A percentile compares a stretch with the other conserved stretches of the same genome.
Evolutionary conservation across 345 rosid species (phyloP).

Genomic region (Erucastrum elatum): DNA sequence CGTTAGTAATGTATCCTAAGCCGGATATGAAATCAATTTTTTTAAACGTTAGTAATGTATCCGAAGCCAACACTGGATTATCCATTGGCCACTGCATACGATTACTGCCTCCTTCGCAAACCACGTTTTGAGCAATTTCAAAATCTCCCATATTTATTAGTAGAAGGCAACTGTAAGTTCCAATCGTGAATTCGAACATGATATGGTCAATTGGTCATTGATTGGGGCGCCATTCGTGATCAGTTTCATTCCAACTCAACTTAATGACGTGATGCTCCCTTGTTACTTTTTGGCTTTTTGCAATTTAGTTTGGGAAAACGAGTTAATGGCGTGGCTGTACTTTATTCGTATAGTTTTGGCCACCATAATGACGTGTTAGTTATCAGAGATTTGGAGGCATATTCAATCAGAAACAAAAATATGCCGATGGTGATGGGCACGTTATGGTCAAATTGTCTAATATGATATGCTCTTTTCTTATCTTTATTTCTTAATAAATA

Average conservation of each 20-base stretch:
- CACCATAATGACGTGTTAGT: neutral
- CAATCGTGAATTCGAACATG: neutral
- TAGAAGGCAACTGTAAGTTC: neutral
- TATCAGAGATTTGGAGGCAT: slow-evolving; percentile 15
- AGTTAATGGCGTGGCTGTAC: neutral
- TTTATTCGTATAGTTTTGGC: neutral
- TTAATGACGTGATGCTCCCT: neutral
- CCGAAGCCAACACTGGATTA: neutral
- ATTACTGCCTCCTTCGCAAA: neutral
- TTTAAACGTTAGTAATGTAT: too few relatives aligned
- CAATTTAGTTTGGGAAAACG: neutral
- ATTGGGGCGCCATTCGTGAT: neutral
- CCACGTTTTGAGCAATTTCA: neutral
- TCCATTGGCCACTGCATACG: neutral
- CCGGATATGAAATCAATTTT: neutral
- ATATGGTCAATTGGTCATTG: neutral
- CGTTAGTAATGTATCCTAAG: too few relatives aligned
- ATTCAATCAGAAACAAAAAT: slow-evolving; percentile 27
- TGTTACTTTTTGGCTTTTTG: neutral
- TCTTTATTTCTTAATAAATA: neutral
- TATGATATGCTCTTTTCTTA: slow-evolving; percentile 17
- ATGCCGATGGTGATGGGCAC: slow-evolving; percentile 38
- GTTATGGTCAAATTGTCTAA: slow-evolving; percentile 28
- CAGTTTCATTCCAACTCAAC: neutral
- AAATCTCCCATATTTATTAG: neutral